phyloP scores from a whole-genome alignment of 1,139 yeast species.

The Sugiyamaella grinbergsii region DNA sequence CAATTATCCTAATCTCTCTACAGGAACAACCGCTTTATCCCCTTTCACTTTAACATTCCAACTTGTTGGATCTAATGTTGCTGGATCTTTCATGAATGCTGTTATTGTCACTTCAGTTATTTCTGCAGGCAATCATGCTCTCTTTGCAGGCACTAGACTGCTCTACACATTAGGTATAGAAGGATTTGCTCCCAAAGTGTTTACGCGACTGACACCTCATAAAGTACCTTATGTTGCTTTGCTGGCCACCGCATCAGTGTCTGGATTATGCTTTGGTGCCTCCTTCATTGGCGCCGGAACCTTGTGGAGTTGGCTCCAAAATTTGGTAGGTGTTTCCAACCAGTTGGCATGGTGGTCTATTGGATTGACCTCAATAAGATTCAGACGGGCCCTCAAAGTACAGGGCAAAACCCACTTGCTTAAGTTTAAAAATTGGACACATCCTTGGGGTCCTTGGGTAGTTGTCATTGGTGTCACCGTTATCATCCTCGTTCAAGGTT shows the following conservation, averaged over 20 bases:
- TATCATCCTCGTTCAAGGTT: conserved; percentile 62
- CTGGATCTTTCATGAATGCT: conserved; percentile 56
- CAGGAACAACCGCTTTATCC: conserved; percentile 54
- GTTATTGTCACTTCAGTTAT: conserved; percentile 54
- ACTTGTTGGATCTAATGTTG: conserved; percentile 49
- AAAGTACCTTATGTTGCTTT: conserved; percentile 54
- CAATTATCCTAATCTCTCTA: conserved; percentile 46
- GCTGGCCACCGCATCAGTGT: conserved; percentile 45
- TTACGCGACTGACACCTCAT: conserved; percentile 49
- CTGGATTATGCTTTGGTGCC: conserved; percentile 69
- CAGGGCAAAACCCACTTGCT: conserved; percentile 38
- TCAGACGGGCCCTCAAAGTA: conserved; percentile 47
- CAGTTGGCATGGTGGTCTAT: conserved; percentile 63
- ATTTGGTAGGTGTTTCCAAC: conserved; percentile 63
- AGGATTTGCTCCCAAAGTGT: conserved; percentile 53
- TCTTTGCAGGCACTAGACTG: conserved; percentile 54
- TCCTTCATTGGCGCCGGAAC: conserved; percentile 51
- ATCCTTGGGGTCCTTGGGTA: conserved; percentile 65
- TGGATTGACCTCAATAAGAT: conserved; percentile 49
- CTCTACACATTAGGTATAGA: conserved; percentile 51
- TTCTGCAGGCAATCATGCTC: conserved; percentile 56
- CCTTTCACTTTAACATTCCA: conserved; percentile 68
- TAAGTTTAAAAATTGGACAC: conserved; percentile 53
- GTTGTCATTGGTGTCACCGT: conserved; percentile 52
- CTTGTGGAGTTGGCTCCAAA: conserved; percentile 66